Conservation (phyloP, 345 rosid genomes). For the Populus nigra region DNA sequence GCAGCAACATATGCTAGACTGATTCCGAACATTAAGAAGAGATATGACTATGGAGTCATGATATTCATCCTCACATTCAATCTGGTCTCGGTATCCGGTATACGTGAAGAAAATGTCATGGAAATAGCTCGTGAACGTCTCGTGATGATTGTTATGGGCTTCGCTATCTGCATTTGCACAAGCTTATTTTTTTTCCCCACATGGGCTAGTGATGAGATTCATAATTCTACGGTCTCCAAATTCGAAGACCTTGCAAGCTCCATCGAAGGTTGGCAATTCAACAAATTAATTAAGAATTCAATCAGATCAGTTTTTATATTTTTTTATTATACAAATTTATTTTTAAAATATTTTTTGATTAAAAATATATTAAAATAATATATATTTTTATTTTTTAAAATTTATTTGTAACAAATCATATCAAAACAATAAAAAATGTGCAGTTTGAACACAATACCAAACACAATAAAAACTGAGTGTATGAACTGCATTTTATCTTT, state of each 20-base stretch:
- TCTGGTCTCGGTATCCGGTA: conserved; percentile 69
- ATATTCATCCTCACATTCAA: conserved; percentile 82
- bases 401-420: too few relatives aligned
- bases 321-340: too few relatives aligned
- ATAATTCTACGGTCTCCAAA: conserved; percentile 50
- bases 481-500: neutral
- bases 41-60: conserved; percentile 66
- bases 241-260: conserved; percentile 56
- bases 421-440: too few relatives aligned
- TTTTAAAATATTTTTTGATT: too few relatives aligned
- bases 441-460: too few relatives aligned
- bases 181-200: conserved; percentile 65
- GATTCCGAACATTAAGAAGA: conserved; percentile 55
- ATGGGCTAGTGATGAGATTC: conserved; percentile 94
- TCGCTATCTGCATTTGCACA: conserved; percentile 48
- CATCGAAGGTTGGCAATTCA: conserved; percentile 52
- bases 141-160: conserved; percentile 65
- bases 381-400: too few relatives aligned
- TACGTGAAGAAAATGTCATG: conserved; percentile 48
- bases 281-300: too few relatives aligned
- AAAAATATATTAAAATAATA: too few relatives aligned
- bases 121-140: conserved; percentile 63
- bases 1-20: conserved; percentile 64
- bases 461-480: neutral
- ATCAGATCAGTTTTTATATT: too few relatives aligned